Evolutionary conservation across 148 eudicot species (phyloP), one percentile per base, ranked within the genome.

Genomic region (Amaranthus cruentus): DNA sequence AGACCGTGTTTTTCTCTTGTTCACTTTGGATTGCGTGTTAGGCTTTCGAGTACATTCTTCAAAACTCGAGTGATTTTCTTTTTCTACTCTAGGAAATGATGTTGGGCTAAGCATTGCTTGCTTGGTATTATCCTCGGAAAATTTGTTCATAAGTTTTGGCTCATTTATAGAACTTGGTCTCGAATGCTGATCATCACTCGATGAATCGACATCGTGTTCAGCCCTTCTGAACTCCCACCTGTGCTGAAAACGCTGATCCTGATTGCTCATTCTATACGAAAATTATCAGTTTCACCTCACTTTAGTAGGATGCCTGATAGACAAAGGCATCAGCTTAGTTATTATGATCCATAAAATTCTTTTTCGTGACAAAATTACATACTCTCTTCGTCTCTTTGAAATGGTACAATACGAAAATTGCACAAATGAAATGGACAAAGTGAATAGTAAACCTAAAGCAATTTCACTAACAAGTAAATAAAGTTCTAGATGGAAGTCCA

Each of bases 171-270:
- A 78, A 69, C 28, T 66, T 57, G 90, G 81, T 79, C 79, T 75
- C 6, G 84, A 80, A 50, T 66, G 83, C 50, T 85, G 89, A 49
- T 87, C 80, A 53, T 87, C 80, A 43, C 87, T 85, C 11, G 87
- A 83, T 51, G 93, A 85, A 77, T 89, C 89, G 21, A 53, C 53
- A 50, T 82, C 84, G 49, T 75, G 78, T 48, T 85, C 87, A 76
- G 63, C 77, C 70, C 86, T 82, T 77, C 90, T 79, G 69, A 85
- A 84, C 57, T 82, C 85, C 93, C 93, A 89, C 50, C 84, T 75
- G 69, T 85, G 89, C 80, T 85, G 87, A 48, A 89, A 89, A 51
- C 80, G 81, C 62, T 76, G 70, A 70, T 82, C 85, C 47, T 69
- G 73, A 47, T 72, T 70, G 56, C 82, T 85, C 93, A 89, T 89